phyloP scores from a whole-genome alignment of 1,284 basidiomycete species.

The Sutorius eximius region DNA sequence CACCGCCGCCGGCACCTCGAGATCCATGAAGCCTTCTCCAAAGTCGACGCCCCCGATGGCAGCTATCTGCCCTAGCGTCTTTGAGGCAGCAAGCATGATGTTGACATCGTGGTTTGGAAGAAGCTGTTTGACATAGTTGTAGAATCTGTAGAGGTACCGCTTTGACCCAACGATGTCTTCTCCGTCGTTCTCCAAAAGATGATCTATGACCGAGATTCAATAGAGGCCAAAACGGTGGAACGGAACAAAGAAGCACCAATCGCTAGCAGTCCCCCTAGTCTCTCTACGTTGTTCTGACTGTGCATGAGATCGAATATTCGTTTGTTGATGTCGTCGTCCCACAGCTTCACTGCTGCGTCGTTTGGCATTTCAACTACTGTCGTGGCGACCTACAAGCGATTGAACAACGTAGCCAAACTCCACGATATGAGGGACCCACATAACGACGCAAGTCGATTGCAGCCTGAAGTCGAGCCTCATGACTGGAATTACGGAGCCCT shows the following conservation, averaged over 20 bases:
- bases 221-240: conserved; percentile 10
- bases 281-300: conserved; percentile 71
- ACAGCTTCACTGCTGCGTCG: conserved; percentile 73
- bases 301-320: conserved; percentile 82
- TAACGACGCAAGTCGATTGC: conserved; percentile 71
- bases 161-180: conserved; percentile 78
- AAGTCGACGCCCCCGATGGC: conserved; percentile 79
- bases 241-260: conserved; percentile 57
- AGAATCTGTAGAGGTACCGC: conserved; percentile 80
- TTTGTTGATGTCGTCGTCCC: conserved; percentile 81
- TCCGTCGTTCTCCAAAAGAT: conserved; percentile 67
- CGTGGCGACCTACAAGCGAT: conserved; percentile 56
- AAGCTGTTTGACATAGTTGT: conserved; percentile 88
- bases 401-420: conserved; percentile 9
- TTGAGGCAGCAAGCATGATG: conserved; percentile 87
- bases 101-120: conserved; percentile 82
- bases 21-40: conserved; percentile 86
- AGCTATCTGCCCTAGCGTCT: conserved; percentile 81
- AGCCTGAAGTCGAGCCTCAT: conserved; percentile 61
- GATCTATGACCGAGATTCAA: conserved; percentile 46
- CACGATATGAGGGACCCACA: conserved; percentile 44
- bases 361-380: conserved; percentile 75
- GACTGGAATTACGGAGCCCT: conserved; percentile 60
- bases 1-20: conserved; percentile 80
- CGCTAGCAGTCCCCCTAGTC: conserved; percentile 79